A percentile compares a stretch with the other conserved stretches of the same genome.
phyloP scores from a whole-genome alignment of 768 basidiomycete genomes.

The Trichaptum fuscoviolaceum region DNA sequence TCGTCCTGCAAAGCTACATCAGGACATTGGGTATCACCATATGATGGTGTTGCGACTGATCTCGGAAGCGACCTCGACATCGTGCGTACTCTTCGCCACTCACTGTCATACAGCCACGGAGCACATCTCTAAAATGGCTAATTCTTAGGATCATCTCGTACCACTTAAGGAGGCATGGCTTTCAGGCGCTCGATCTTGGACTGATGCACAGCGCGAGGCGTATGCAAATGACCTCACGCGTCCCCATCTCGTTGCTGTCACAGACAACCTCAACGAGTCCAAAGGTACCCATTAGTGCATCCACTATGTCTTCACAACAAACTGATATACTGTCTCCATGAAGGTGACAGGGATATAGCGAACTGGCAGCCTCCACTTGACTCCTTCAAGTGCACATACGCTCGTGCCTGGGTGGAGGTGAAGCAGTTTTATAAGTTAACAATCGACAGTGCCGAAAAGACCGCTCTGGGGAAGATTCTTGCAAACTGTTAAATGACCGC shows the following conservation, averaged over 20 bases:
- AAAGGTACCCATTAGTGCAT: constrained; percentile 31
- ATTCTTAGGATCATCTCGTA: constrained; percentile 43
- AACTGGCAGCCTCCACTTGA: constrained; percentile 46
- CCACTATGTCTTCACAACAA: constrained; percentile 1
- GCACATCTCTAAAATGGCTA: constrained; percentile 2
- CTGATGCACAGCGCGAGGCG: constrained; percentile 41
- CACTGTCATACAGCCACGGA: not conserved
- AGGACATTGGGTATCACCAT: constrained; percentile 47
- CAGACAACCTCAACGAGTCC: constrained; percentile 40
- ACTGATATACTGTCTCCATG: constrained; percentile 1
- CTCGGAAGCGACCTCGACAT: constrained; percentile 46
- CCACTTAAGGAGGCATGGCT: constrained; percentile 56
- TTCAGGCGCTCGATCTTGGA: constrained; percentile 50
- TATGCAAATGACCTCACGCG: constrained; percentile 52
- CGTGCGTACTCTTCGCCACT: constrained; percentile 24
- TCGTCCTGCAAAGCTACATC: constrained; percentile 39
- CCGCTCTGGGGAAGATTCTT: constrained; percentile 37
- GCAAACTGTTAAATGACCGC: constrained; percentile 26
- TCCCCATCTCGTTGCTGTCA: constrained; percentile 50
- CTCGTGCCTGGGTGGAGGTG: constrained; percentile 44
- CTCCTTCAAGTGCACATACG: constrained; percentile 47
- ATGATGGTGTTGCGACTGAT: constrained; percentile 41
- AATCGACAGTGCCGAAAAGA: constrained; percentile 47
- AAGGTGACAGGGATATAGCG: constrained; percentile 47
- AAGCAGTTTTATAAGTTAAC: constrained; percentile 47